A percentile compares a stretch with the other conserved stretches of the same genome.
Conservation (phyloP, 768 basidiomycete genomes). For the Gymnopilus junonius region DNA sequence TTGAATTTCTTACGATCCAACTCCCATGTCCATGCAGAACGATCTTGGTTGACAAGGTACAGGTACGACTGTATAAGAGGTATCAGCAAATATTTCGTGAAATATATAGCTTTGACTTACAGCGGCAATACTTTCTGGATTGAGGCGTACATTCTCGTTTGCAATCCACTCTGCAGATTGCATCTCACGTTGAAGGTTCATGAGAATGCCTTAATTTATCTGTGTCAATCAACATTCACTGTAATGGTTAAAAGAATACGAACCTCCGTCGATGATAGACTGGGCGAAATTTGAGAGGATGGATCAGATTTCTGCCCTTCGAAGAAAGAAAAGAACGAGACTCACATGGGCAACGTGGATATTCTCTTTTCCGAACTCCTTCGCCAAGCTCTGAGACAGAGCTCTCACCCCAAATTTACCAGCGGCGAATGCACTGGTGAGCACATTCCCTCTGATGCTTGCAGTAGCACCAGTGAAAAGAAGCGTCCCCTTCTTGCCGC, state of each 20-base stretch:
- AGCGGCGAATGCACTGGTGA: conserved; percentile 65
- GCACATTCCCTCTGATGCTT: conserved; percentile 60
- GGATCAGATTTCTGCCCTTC: background rate
- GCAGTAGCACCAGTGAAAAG: conserved; percentile 81
- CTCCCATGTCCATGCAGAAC: conserved; percentile 80
- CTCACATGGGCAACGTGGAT: conserved; percentile 79
- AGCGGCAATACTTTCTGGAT: conserved; percentile 38
- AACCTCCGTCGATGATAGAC: conserved; percentile 73
- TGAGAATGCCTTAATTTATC: conserved; percentile 35
- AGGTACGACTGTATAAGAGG: conserved; percentile 59
- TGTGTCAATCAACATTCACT: background rate
- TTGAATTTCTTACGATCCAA: conserved; percentile 61
- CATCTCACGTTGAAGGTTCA: conserved; percentile 30
- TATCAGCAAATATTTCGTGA: background rate
- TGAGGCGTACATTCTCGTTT: conserved; percentile 52
- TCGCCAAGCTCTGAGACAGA: conserved; percentile 71
- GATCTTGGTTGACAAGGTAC: conserved; percentile 70
- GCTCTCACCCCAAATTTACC: conserved; percentile 67
- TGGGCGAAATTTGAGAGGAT: conserved; percentile 27
- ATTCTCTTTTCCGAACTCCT: conserved; percentile 75
- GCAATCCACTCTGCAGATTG: conserved; percentile 43
- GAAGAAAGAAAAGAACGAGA: conserved; percentile 32
- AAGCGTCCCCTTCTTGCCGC: conserved; percentile 62
- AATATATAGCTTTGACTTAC: background rate
- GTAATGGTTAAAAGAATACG: conserved; percentile 9